These are phyloP conservation scores for Ramicandelaber brevisporus DNA, from an alignment of 192 early-diverging fungal species.

Conservation along the genomic window DNA sequence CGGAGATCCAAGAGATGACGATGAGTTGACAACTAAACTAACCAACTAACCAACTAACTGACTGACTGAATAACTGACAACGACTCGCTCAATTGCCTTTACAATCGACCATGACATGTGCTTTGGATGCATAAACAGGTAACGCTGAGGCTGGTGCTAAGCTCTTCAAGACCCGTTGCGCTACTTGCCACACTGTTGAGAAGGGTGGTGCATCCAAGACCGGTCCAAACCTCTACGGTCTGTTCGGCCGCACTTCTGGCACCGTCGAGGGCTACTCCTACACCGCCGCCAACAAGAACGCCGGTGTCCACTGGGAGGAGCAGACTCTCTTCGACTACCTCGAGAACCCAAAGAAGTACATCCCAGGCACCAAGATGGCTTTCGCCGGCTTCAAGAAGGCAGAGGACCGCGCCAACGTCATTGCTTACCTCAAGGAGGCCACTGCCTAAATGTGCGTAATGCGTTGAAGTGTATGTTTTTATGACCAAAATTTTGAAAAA, in stretches of 20 bases:
- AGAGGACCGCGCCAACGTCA: slow-evolving; percentile 63
- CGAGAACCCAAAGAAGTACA: slow-evolving; percentile 98
- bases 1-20: no score
- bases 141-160: slow-evolving; percentile 21
- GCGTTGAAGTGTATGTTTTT: slow-evolving; percentile 2
- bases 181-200: slow-evolving; percentile 94
- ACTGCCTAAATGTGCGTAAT: slow-evolving; percentile 23
- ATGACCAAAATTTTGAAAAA: no score
- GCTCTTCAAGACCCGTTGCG: slow-evolving; percentile 94
- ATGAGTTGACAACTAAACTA: no score
- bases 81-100: no score
- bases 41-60: no score
- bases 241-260: slow-evolving; percentile 78
- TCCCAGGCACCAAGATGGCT: slow-evolving; percentile 92
- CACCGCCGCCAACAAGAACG: slow-evolving; percentile 76
- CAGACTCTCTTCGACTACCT: slow-evolving; percentile 85
- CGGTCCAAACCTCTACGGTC: slow-evolving; percentile 84
- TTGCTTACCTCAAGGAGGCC: slow-evolving; percentile 73
- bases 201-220: slow-evolving; percentile 56
- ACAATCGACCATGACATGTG: no score
- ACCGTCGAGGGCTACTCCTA: slow-evolving; percentile 67
- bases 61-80: no score
- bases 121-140: no score
- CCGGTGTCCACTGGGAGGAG: slow-evolving; percentile 64
- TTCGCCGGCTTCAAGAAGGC: slow-evolving; percentile 50